Evolutionary conservation across 1,284 basidiomycete genomes (phyloP).

Genomic region (Laetiporus sulphureus): DNA sequence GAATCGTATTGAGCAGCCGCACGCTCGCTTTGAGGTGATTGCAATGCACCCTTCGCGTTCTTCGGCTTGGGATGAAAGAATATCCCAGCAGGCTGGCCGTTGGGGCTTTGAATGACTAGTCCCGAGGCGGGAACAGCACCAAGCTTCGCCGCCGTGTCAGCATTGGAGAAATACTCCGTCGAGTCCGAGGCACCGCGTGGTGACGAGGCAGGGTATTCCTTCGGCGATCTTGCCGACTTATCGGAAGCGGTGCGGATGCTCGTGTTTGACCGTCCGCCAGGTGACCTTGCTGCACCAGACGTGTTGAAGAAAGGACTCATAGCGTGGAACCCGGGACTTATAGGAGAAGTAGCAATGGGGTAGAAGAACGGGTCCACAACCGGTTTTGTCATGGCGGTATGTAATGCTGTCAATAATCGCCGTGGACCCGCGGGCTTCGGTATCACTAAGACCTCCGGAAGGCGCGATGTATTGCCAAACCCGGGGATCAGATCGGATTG

Average conservation of each 20-base stretch:
- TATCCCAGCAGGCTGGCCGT: slow-evolving; percentile 90
- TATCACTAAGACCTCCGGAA: slow-evolving; percentile 88
- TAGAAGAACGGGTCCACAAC: slow-evolving; percentile 83
- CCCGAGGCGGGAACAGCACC: slow-evolving; percentile 80
- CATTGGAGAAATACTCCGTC: slow-evolving; percentile 84
- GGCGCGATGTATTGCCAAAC: slow-evolving; percentile 28
- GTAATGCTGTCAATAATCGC: slow-evolving; percentile 82
- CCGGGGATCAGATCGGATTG: slow-evolving; percentile 56
- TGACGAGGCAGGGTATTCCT: slow-evolving; percentile 53
- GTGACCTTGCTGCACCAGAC: slow-evolving; percentile 32
- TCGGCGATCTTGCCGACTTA: slow-evolving; percentile 48
- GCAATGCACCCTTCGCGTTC: slow-evolving; percentile 18
- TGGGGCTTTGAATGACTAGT: slow-evolving; percentile 86
- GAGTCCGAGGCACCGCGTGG: slow-evolving; percentile 72
- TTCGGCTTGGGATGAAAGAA: slow-evolving; percentile 83
- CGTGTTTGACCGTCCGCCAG: slow-evolving; percentile 33
- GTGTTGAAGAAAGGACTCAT: slow-evolving; percentile 38
- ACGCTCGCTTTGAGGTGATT: slow-evolving; percentile 10
- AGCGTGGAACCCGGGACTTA: slow-evolving; percentile 50
- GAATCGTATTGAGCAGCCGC: slow-evolving; percentile 3
- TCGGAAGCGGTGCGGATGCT: slow-evolving; percentile 55
- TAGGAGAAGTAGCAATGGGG: slow-evolving; percentile 89
- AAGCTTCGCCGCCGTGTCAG: slow-evolving; percentile 62
- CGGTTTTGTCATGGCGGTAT: slow-evolving; percentile 81
- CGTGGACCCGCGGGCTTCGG: slow-evolving; percentile 94